Percentiles rank a stretch among this genome's conserved stretches.
Conservation (phyloP, 2,329 filamentous ascomycete genomes). For the Clathrospora elynae region DNA sequence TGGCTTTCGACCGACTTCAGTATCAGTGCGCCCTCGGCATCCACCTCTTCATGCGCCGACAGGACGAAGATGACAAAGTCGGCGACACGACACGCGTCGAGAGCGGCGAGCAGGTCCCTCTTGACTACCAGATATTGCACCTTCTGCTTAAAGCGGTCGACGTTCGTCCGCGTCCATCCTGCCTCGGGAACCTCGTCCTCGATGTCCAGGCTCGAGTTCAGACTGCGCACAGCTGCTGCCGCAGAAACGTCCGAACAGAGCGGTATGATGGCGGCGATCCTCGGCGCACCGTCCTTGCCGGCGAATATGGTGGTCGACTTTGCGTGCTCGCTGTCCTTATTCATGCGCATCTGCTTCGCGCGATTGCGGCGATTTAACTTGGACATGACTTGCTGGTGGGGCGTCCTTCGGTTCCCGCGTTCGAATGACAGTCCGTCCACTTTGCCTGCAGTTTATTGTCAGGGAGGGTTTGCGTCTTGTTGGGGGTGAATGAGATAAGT, state of each 20-base stretch:
- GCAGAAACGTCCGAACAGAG: slow-evolving; percentile 75
- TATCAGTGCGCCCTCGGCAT: slow-evolving; percentile 81
- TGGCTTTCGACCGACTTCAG: slow-evolving; percentile 89
- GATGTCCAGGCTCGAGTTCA: slow-evolving; percentile 82
- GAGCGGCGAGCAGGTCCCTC: slow-evolving; percentile 73
- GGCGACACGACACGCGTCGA: slow-evolving; percentile 85
- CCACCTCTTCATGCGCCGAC: slow-evolving; percentile 81
- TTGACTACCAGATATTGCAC: slow-evolving; percentile 80
- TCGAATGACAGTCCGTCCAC: slow-evolving; percentile 65
- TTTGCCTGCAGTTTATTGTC: slow-evolving; percentile 65
- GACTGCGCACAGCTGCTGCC: slow-evolving; percentile 66
- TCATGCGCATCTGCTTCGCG: slow-evolving; percentile 83
- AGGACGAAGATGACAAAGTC: slow-evolving; percentile 90
- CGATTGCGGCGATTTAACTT: slow-evolving; percentile 96
- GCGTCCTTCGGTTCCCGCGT: slow-evolving; percentile 78
- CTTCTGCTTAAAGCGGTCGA: slow-evolving; percentile 95
- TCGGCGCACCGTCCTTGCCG: slow-evolving; percentile 84
- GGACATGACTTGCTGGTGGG: slow-evolving; percentile 95
- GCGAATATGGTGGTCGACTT: slow-evolving; percentile 80
- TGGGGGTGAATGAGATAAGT: slow-evolving; percentile 4
- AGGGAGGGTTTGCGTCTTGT: slow-evolving; percentile 5
- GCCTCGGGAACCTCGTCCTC: slow-evolving; percentile 66
- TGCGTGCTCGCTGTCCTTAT: slow-evolving; percentile 82
- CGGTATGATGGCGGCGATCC: slow-evolving; percentile 86
- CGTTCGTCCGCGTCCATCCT: slow-evolving; percentile 65